Base-by-base conservation (phyloP, 176 grass and related monocot species). In the Dactylis glomerata region DNA sequence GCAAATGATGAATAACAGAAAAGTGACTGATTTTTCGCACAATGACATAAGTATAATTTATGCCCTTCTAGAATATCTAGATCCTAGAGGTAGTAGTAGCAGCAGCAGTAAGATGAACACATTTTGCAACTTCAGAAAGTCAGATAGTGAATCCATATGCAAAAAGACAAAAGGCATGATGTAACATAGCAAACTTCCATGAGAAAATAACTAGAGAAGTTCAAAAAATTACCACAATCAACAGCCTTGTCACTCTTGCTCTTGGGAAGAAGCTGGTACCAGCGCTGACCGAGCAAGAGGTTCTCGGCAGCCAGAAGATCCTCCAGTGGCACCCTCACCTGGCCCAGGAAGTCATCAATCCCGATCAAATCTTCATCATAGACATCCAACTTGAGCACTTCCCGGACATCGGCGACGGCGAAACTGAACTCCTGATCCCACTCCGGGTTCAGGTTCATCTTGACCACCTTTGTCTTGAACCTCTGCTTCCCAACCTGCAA, bases 391-490 rank as follows among this genome's bases (percentile, higher is more conserved):
- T 82, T 88, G 69, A 98, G 91, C 71, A 89, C 93, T 36, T 98
- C 96, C 36, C 42, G 88, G 46, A 83, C 58, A 74, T 98, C 89
- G 22, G 83, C 93, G 11, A 90, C 83, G 10, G 82, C 47, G 66
- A 95, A 98, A 22, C 81, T 91, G 82, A 95, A 95, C 61, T 98
- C 92, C 83, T 98, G 91, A 75, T 98, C 91, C 96, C 96, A 98
- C 27, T 73, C n/a, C 33, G 96, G 96, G 84, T 93, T 98, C 87
- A 95, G 77, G 59, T 87, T 90, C 96, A 90, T 93, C 86, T 93
- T 93, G 51, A 98, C 57, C 45, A 92, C 91, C 82, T 86, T 98
- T 12, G 93, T 95, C 81, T 89, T 98, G 64, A 76, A 91, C 81
- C 92, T 86, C 67, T 87, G 91, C 59, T 85, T 93, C 47, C 96